Evolutionary conservation across 441 rosid species (phyloP), one percentile per base, ranked within the genome.

Genomic region (Macaranga tanarius): DNA sequence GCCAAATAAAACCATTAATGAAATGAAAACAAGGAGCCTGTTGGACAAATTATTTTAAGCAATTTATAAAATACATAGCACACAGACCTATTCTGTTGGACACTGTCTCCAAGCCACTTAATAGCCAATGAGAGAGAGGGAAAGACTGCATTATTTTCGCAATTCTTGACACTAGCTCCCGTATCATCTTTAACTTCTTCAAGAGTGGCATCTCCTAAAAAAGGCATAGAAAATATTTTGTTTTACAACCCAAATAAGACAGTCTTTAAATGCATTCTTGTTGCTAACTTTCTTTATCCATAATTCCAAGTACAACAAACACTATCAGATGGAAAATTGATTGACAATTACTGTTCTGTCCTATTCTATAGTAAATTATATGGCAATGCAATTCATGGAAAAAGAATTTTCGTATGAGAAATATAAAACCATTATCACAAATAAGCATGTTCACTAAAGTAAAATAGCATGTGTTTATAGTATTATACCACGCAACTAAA

Each of bases 111-210:
- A 47, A 95, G 86, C 98, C 98, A 95, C 80, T 91, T 90, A 67
- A 95, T 86, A 45, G 99, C 97, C 74, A 82, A 74, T 2, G 98
- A 98, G 1, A 95, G 85, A 77, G 99, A 93, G 80, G 93, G 82
- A 77, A 93, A 93, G 73, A 95, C 97, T 3, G 82, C 86, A 79
- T 97, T 91, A 71, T 86, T 91, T 79, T 83, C 88, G 72, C 77
- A 84, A 68, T 82, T 84, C 77, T 77, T 75, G 45, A 70, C 77
- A 72, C 81, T 78, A 72, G 75, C 65, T 80, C 81, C 90, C 7
- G 73, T 25, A 62, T 85, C 86, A 10, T 87, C 88, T 71, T 82
- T 84, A 22, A 74, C 50, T 75, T 87, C 90, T 80, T 86, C 86
- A 75, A 82, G 76, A 69, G 57, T 86, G 78, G 70, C 67, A 58